phyloP scores from a whole-genome alignment of 2,329 filamentous ascomycete genomes.

The Cordyceps farinosa region DNA sequence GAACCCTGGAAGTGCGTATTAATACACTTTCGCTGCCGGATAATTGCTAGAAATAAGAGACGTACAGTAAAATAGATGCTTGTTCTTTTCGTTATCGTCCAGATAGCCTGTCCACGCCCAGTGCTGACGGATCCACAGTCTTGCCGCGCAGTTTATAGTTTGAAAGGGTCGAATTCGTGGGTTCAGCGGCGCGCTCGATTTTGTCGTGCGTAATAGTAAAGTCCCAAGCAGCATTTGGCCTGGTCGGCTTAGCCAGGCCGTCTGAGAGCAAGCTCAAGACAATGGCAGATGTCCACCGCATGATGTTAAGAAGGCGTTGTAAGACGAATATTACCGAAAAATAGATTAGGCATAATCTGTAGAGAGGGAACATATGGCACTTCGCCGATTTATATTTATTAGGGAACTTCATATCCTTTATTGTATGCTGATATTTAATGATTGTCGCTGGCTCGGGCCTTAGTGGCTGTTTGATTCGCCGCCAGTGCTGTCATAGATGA shows the following conservation, averaged over 20 bases:
- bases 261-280: background rate
- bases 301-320: background rate
- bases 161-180: too few relatives aligned
- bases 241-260: background rate
- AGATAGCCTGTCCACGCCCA: constrained; percentile 92
- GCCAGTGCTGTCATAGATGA: background rate
- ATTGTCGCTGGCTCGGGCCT: background rate
- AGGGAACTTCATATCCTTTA: too few relatives aligned
- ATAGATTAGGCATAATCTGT: too few relatives aligned
- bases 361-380: too few relatives aligned
- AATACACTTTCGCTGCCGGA: too few relatives aligned
- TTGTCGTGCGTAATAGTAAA: background rate
- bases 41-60: background rate
- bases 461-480: background rate
- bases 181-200: background rate
- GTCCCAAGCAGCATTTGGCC: background rate
- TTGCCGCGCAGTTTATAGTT: constrained; percentile 1
- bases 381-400: too few relatives aligned
- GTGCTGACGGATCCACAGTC: constrained; percentile 67
- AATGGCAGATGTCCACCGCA: background rate
- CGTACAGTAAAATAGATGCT: constrained; percentile 91
- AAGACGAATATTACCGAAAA: background rate
- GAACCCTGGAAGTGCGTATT: constrained; percentile 53
- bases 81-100: constrained; percentile 92
- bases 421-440: too few relatives aligned